Evolutionary conservation across 1,139 yeast species (phyloP).

Genomic region (Candida neerlandica): DNA sequence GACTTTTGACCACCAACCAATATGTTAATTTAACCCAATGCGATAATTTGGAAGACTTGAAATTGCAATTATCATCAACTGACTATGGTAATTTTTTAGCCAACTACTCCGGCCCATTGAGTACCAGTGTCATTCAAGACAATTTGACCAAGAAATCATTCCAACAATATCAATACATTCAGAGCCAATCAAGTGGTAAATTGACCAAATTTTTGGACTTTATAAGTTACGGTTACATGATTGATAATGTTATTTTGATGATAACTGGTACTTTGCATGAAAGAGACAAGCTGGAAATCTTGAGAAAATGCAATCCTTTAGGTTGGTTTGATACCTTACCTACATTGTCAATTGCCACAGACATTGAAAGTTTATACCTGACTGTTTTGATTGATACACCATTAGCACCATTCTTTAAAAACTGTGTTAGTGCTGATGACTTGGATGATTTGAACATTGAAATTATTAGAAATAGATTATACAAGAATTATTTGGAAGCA

Average conservation of each 20-base stretch:
- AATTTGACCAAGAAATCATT: conserved; percentile 74
- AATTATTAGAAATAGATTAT: conserved; percentile 86
- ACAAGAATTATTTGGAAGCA: conserved; percentile 90
- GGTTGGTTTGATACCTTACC: conserved; percentile 99
- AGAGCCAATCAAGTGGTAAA: conserved; percentile 81
- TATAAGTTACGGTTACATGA: conserved; percentile 96
- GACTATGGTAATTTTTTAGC: conserved; percentile 92
- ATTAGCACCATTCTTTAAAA: conserved; percentile 92
- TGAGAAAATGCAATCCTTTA: conserved; percentile 90
- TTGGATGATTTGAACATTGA: conserved; percentile 95
- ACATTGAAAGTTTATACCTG: conserved; percentile 86
- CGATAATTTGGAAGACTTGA: conserved; percentile 90
- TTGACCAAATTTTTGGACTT: conserved; percentile 83
- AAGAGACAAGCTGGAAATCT: conserved; percentile 83
- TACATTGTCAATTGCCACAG: conserved; percentile 91
- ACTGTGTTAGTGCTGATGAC: conserved; percentile 89
- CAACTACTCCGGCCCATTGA: conserved; percentile 76
- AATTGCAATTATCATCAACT: conserved; percentile 90
- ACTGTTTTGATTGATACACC: conserved; percentile 98
- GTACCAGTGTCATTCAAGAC: conserved; percentile 83
- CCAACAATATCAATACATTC: conserved; percentile 82
- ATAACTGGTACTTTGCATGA: conserved; percentile 97
- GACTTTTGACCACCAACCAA: conserved; percentile 74
- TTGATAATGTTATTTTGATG: conserved; percentile 93
- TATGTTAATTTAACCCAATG: conserved; percentile 94